These are phyloP conservation scores for Rubus parviflorus DNA, from an alignment of 306 rosid genomes.

Conservation along the genomic window DNA sequence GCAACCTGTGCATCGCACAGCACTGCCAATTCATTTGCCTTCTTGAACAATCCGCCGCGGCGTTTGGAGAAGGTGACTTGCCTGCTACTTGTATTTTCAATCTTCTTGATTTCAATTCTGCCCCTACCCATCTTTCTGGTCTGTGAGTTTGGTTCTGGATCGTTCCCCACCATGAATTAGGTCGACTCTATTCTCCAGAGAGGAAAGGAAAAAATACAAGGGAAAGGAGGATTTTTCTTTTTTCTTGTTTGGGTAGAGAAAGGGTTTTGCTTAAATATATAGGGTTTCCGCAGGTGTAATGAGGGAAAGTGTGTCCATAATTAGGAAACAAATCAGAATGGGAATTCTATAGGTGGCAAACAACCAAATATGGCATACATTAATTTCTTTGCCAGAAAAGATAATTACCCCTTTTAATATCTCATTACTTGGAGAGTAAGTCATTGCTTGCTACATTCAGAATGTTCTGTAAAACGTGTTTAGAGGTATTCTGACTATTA, in stretches of 20 bases:
- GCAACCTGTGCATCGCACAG: conserved; percentile 79
- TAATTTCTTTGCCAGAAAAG: conserved; percentile 14
- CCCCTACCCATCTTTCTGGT: conserved; percentile 61
- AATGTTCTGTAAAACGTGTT: conserved; percentile 6
- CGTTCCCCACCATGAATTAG: conserved; percentile 19
- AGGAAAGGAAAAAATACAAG: neutral
- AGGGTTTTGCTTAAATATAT: conserved; percentile 19
- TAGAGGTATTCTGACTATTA: neutral
- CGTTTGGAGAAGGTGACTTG: conserved; percentile 82
- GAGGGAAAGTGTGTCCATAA: conserved; percentile 50
- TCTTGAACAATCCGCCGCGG: conserved; percentile 66
- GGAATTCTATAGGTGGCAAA: conserved; percentile 45
- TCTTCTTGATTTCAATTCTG: conserved; percentile 69
- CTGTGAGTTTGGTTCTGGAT: neutral
- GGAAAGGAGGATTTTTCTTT: neutral
- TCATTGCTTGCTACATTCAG: conserved; percentile 32
- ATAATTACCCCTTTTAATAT: neutral
- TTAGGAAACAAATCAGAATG: conserved; percentile 40
- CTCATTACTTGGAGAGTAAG: conserved; percentile 40
- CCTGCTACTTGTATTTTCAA: conserved; percentile 67
- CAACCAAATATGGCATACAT: conserved; percentile 47
- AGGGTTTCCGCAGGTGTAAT: conserved; percentile 29
- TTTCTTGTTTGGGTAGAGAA: neutral
- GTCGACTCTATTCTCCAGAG: conserved; percentile 14
- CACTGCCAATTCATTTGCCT: conserved; percentile 69